Base-by-base conservation (phyloP, 2,329 filamentous ascomycete species). In the Capronia americana region DNA sequence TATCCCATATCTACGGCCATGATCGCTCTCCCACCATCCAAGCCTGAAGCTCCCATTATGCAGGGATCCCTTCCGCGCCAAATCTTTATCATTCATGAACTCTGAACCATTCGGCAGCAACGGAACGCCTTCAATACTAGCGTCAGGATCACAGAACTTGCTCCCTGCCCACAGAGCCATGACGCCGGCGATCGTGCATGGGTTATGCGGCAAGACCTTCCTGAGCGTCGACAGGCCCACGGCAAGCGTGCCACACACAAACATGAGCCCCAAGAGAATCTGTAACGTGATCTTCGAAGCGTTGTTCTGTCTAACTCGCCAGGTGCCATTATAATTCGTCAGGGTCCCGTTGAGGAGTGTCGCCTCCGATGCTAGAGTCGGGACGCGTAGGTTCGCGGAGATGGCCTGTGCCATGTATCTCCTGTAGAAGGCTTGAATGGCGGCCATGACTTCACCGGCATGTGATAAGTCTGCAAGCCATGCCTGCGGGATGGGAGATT, bases 351-450 rank as follows among this genome's bases (percentile, higher is more conserved):
- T n/a, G n/a, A n/a, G n/a, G n/a, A n/a, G n/a, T n/a, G n/a, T n/a
- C n/a, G n/a, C n/a, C n/a, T n/a, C n/a, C n/a, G n/a, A n/a, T n/a
- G n/a, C n/a, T n/a, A n/a, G n/a, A n/a, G n/a, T n/a, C n/a, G n/a
- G 20, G 2, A 64, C 55, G 4, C 71, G 60, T 68, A 73, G 71
- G 12, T 69, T 71, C 3, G 4, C 28, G 5, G 66, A 68, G 23
- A 73, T 70, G 5, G 65, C 70, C 53, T 71, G 70, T 4, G 71
- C 71, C 71, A 73, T 73, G 61, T 73, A 73, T 1, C 68, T 53
- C 1, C 70, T 63, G 53, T 73, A 73, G 59, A 73, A 66, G 4
- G 14, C 44, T 1, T 60, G 30, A 12, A 72, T 68, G 26, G 48
- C 65, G n/a, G n/a, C n/a, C n/a, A n/a, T n/a, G n/a, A n/a, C n/a